Percentiles rank a stretch among this genome's conserved stretches.
Conservation (phyloP, 306 rosid genomes). For the Acacia acuminata region DNA sequence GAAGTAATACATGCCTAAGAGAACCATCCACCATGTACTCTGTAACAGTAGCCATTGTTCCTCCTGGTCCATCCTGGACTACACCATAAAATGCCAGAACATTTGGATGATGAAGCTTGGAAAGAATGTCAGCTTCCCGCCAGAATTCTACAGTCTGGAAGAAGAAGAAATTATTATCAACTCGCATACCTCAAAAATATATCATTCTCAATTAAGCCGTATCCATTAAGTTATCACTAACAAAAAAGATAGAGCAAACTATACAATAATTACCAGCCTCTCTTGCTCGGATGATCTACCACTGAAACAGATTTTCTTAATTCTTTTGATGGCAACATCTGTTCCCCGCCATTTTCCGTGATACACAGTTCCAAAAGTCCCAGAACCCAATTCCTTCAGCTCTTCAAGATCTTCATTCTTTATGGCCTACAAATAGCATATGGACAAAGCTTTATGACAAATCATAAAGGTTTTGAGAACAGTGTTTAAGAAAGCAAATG, state of each 20-base stretch:
- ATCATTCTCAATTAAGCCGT: not conserved
- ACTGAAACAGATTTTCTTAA: slow-evolving; percentile 73
- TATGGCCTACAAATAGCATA: slow-evolving; percentile 51
- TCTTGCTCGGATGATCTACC: slow-evolving; percentile 77
- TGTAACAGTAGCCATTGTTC: slow-evolving; percentile 79
- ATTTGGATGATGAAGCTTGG: slow-evolving; percentile 92
- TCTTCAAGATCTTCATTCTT: slow-evolving; percentile 90
- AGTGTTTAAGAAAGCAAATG: slow-evolving; percentile 13
- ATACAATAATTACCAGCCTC: slow-evolving; percentile 57
- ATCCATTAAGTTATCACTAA: not conserved
- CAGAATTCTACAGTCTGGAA: slow-evolving; percentile 81
- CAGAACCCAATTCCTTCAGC: slow-evolving; percentile 78
- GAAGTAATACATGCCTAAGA: slow-evolving; percentile 70
- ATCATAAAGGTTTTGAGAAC: not conserved
- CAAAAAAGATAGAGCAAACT: not conserved
- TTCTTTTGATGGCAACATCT: slow-evolving; percentile 84
- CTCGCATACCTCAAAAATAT: slow-evolving; percentile 14
- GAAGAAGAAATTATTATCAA: slow-evolving; percentile 20
- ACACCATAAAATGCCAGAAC: slow-evolving; percentile 75
- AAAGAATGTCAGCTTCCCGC: slow-evolving; percentile 84
- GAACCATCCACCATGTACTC: slow-evolving; percentile 96
- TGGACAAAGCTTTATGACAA: not conserved
- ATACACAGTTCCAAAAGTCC: slow-evolving; percentile 83
- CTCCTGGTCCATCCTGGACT: slow-evolving; percentile 78
- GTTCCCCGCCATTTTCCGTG: slow-evolving; percentile 92